Evolutionary conservation across 2,329 filamentous ascomycete species (phyloP), one percentile per base, ranked within the genome.

Genomic region (Annulohypoxylon truncatum): DNA sequence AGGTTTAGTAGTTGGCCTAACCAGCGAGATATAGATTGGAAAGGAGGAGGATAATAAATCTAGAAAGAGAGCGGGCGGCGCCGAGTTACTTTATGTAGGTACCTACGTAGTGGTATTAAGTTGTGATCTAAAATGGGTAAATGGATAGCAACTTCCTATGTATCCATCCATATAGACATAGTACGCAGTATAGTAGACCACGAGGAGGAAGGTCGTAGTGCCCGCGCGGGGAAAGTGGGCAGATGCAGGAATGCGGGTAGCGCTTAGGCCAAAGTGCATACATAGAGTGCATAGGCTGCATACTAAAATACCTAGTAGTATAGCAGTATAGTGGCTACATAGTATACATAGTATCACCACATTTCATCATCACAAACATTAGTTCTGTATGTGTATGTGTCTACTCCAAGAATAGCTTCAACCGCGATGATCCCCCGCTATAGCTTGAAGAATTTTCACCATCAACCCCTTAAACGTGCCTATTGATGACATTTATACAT

Each of bases 161-260:
- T 57, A 57, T 28, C n/a, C n/a, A n/a, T n/a, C n/a, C n/a, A 38
- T 40, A 40, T 18, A 18, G n/a, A 18, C 15, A 35, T 35, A 35
- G 38, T 42, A 42, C n/a, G n/a, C 10, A 13, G 18, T 20, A 26
- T 15, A 60, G 15, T 48, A 35, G 46, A 60, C 28, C 24, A 42
- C 15, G 33, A 22, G 31, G 28, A 46, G 46, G 44, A 56, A 63
- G 44, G 60, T 54, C 15, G 55, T 64, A 66, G 66, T 58, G 54
- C 61, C 67, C 60, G 67, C 67, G 67, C 67, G 67, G 67, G 67
- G 64, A 69, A 60, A 65, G 67, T 69, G 67, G 67, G 53, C 56
- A 53, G 54, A 40, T 59, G 63, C 60, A 60, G 55, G 52, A 63
- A 40, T 52, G 66, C 66, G 63, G 67, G 64, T 69, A 64, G 20